phyloP scores from a whole-genome alignment of 768 basidiomycete species.

The Hortiboletus campestris region DNA sequence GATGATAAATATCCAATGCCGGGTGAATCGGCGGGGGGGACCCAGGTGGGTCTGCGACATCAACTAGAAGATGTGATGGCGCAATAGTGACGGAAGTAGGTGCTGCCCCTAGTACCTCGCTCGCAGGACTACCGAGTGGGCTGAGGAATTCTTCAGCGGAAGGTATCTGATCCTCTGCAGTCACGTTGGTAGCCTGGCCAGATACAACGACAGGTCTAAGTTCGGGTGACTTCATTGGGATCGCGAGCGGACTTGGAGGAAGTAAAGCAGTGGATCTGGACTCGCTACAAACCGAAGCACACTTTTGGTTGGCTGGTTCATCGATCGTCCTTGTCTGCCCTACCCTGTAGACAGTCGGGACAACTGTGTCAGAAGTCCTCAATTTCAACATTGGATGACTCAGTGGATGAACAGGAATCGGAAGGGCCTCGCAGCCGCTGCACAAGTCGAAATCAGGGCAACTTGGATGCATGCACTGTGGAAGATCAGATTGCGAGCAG shows the following conservation, averaged over 20 bases:
- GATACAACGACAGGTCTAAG: not conserved
- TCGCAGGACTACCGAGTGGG: conserved; percentile 19
- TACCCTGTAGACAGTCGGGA: conserved; percentile 43
- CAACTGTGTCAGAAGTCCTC: conserved; percentile 46
- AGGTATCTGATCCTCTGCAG: conserved; percentile 1
- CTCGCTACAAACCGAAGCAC: not conserved
- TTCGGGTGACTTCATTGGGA: not conserved
- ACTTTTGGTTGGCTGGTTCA: not conserved
- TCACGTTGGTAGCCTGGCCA: not conserved
- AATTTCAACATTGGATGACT: conserved; percentile 78
- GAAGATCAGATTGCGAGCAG: not conserved
- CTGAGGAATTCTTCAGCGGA: conserved; percentile 25
- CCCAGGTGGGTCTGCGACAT: conserved; percentile 1
- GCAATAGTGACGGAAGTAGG: not conserved
- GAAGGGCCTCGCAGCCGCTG: conserved; percentile 72
- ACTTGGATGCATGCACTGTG: conserved; percentile 73
- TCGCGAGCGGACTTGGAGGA: not conserved
- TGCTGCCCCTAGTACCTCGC: not conserved
- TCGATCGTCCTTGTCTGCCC: conserved; percentile 14
- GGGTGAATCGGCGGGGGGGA: conserved; percentile 10
- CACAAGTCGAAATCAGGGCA: conserved; percentile 87
- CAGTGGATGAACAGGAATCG: conserved; percentile 70
- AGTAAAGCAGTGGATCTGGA: not conserved
- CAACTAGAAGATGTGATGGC: conserved; percentile 9
- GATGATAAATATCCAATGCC: conserved; percentile 19